A percentile compares a stretch with the other conserved stretches of the same genome.
Conservation (phyloP, 192 early-diverging fungal species). For the Glomus cerebriforme region DNA sequence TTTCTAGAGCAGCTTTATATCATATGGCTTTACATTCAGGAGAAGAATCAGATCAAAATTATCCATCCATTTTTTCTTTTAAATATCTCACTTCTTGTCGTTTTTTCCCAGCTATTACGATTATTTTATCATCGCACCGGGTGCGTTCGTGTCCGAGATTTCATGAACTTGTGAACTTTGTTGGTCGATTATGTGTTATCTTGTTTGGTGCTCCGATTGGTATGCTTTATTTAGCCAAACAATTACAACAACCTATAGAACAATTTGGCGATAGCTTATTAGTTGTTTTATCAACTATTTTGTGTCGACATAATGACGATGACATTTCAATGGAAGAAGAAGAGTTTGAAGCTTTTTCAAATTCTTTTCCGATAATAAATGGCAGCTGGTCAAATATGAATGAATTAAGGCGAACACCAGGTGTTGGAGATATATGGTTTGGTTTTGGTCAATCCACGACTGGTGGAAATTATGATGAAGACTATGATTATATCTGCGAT, state of each 20-base stretch:
- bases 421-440: constrained; percentile 35
- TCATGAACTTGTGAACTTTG: constrained; percentile 19
- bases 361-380: not conserved
- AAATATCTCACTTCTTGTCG: constrained; percentile 20
- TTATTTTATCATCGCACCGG: constrained; percentile 23
- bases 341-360: not conserved
- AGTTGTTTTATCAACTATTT: constrained; percentile 13
- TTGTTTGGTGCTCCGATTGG: constrained; percentile 12
- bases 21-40: constrained; percentile 25
- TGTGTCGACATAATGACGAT: constrained; percentile 7
- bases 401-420: constrained; percentile 28
- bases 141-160: not conserved
- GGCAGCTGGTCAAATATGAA: constrained; percentile 9
- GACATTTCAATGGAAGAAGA: constrained; percentile 16
- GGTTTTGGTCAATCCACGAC: constrained; percentile 17
- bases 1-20: constrained; percentile 29
- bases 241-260: constrained; percentile 14
- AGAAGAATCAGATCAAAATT: not conserved
- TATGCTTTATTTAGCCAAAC: constrained; percentile 29
- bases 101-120: constrained; percentile 22
- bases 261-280: constrained; percentile 15
- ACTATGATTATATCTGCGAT: constrained; percentile 32
- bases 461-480: constrained; percentile 34
- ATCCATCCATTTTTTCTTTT: constrained; percentile 14
- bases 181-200: constrained; percentile 24